Evolutionary conservation across 2,329 filamentous ascomycete genomes (phyloP), one percentile per base, ranked within the genome.

Genomic region (Alternaria solani): DNA sequence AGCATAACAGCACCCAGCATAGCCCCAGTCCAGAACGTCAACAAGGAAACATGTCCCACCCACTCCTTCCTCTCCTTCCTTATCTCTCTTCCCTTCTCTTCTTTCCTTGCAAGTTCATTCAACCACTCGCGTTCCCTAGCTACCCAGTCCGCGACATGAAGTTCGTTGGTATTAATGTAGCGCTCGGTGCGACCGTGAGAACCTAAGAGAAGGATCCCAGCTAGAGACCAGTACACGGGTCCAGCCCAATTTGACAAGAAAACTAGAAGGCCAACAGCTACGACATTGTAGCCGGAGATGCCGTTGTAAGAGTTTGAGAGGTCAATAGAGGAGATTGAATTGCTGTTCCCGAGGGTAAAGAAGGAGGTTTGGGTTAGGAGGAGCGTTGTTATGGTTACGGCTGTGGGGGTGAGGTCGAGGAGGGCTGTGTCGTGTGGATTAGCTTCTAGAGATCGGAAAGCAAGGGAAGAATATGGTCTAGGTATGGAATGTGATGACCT

Each of bases 271-370:
- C 93, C 95, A 16, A 99, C 95, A 16, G 89, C 85, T n/a, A 88
- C 64, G 63, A 95, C 84, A 73, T 91, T 94, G 82, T 96, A 99
- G 57, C 85, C 87, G 51, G 85, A 86, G 38, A 99, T 85, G 63
- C 95, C 95, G 72, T 99, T 99, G 81, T 99, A 99, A 0, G 94
- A 94, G 74, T 90, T 96, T 6, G 93, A 96, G 20, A 99, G 86
- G 74, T 98, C 94, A 70, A 99, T 88, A n/a, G 91, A 94, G 12
- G 94, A 96, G 67, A 99, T 97, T 41, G 95, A 91, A 77, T 99
- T 99, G 47, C 92, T 92, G 75, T 93, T 93, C 25, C 94, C 95
- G 64, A 93, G 88, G 30, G 92, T 90, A 76, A 98, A 99, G 84
- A 97, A 99, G 52, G 90, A 89, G 36, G 88, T 83, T 79, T 94